phyloP scores from a whole-genome alignment of 208 protist species.

The Acanthamoeba castellanii region DNA sequence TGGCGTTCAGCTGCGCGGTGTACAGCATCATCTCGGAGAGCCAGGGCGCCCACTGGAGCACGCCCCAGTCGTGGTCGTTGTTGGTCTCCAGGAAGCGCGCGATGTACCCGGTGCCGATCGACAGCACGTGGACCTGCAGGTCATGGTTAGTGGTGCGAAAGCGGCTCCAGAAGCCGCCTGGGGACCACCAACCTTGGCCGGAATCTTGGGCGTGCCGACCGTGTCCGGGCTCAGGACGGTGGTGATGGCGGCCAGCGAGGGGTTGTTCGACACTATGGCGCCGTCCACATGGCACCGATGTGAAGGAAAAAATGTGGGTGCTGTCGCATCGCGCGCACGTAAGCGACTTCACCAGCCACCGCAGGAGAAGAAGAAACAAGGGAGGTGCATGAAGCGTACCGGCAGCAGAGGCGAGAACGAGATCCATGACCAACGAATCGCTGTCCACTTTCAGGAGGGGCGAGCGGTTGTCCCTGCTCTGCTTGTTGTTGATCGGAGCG shows the following conservation, averaged over 20 bases:
- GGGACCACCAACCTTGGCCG: slow-evolving; percentile 4
- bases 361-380: background rate
- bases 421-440: slow-evolving; percentile 43
- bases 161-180: background rate
- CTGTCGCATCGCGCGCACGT: background rate
- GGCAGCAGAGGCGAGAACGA: slow-evolving; percentile 44
- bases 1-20: slow-evolving; percentile 27
- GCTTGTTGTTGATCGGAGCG: background rate
- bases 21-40: slow-evolving; percentile 63
- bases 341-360: background rate
- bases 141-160: background rate
- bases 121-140: slow-evolving; percentile 52
- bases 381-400: background rate
- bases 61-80: slow-evolving; percentile 68
- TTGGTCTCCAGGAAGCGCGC: slow-evolving; percentile 29
- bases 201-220: slow-evolving; percentile 54
- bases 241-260: slow-evolving; percentile 53
- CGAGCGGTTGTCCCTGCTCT: background rate
- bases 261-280: slow-evolving; percentile 62
- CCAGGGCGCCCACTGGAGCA: slow-evolving; percentile 65
- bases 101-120: slow-evolving; percentile 56
- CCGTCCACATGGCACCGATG: slow-evolving; percentile 55
- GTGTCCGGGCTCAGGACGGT: slow-evolving; percentile 70
- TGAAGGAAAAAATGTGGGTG: slow-evolving; percentile 66
- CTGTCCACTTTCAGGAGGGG: background rate